Conservation (phyloP, 768 basidiomycete species). For the Tylopilus balloui region DNA sequence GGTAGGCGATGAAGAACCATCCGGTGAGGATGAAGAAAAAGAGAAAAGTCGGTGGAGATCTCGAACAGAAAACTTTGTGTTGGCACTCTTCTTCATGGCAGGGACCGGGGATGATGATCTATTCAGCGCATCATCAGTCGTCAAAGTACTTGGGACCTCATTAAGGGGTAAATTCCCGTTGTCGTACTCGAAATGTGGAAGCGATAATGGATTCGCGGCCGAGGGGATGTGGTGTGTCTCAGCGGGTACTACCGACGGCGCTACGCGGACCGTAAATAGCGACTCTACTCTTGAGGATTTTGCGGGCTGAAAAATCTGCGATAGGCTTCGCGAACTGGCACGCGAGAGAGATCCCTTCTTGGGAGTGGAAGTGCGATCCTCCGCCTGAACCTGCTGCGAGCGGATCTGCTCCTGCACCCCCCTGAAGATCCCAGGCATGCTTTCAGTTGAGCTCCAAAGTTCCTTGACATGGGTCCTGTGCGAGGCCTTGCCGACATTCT, state of each 20-base stretch:
- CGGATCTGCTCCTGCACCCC: conserved; percentile 24
- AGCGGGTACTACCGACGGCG: conserved; percentile 19
- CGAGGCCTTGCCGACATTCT: conserved; percentile 36
- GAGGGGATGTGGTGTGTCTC: conserved; percentile 9
- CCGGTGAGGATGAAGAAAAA: conserved; percentile 23
- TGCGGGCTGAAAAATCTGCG: conserved; percentile 21
- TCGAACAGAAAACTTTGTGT: conserved; percentile 34
- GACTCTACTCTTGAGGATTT: conserved; percentile 28
- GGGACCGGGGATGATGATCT: conserved; percentile 35
- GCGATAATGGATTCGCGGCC: conserved; percentile 7
- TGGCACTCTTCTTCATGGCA: conserved; percentile 26
- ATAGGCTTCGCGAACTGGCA: conserved; percentile 31
- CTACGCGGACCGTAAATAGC: conserved; percentile 22
- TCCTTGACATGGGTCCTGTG: conserved; percentile 40
- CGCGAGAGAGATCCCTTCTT: conserved; percentile 28
- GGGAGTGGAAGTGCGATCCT: conserved; percentile 11
- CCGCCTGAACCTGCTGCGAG: conserved; percentile 12
- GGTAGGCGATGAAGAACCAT: conserved; percentile 5
- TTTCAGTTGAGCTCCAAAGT: conserved; percentile 30
- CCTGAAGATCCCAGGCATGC: conserved; percentile 24
- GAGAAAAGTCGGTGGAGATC: conserved; percentile 34
- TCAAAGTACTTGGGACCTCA: conserved; percentile 10
- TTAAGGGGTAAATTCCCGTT: conserved; percentile 26
- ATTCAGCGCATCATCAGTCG: conserved; percentile 7
- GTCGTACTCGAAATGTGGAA: conserved; percentile 11